Evolutionary conservation across 257 asterid species (phyloP).

Genomic region (Lantana camara): DNA sequence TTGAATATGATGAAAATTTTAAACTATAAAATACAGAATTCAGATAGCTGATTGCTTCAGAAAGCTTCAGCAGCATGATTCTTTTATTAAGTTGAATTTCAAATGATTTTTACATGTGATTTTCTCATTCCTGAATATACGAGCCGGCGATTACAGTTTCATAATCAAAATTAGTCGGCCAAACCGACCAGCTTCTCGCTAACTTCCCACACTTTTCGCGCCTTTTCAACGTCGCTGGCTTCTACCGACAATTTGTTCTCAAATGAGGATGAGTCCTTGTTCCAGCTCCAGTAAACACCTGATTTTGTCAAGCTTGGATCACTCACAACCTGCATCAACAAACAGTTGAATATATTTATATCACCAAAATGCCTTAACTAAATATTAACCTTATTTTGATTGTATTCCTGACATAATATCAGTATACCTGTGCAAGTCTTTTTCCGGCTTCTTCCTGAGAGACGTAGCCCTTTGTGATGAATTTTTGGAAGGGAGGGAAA

Average conservation of each 20-base stretch:
- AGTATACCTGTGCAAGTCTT: conserved; percentile 65
- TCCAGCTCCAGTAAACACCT: conserved; percentile 93
- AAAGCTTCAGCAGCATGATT: too few species aligned
- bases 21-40: too few species aligned
- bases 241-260: conserved; percentile 70
- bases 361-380: too few species aligned
- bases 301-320: conserved; percentile 78
- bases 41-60: too few species aligned
- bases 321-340: conserved; percentile 54
- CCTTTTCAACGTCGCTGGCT: conserved; percentile 71
- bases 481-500: conserved; percentile 75
- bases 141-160: neutral
- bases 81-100: too few species aligned
- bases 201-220: conserved; percentile 69
- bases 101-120: too few species aligned
- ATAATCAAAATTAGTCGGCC: neutral
- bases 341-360: neutral
- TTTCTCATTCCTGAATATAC: too few species aligned
- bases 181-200: conserved; percentile 74
- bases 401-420: too few species aligned
- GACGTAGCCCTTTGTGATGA: conserved; percentile 68
- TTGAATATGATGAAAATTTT: too few species aligned
- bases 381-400: too few species aligned
- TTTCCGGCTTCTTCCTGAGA: conserved; percentile 80
- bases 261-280: conserved; percentile 66